Evolutionary conservation across 2,329 filamentous ascomycete genomes (phyloP).

Genomic region (Fusarium pseudonygamai): DNA sequence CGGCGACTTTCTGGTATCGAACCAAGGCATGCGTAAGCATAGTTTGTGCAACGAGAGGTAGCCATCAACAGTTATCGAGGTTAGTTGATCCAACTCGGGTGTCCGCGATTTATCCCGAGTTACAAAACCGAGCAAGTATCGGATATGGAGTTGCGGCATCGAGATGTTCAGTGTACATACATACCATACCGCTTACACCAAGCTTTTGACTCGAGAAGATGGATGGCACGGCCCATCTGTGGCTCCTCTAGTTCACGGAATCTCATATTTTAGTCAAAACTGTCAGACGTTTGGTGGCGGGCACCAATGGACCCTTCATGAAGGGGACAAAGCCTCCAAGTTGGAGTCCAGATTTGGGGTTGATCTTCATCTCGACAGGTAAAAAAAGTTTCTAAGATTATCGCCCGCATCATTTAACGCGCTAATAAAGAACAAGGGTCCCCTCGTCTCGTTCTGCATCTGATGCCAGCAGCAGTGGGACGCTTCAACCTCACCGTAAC

Average conservation of each 20-base stretch:
- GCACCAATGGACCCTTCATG: slow-evolving; percentile 25
- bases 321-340: slow-evolving; percentile 9
- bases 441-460: slow-evolving; percentile 14
- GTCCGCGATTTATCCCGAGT: not conserved
- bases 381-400: slow-evolving; percentile 35
- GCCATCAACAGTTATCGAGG: not conserved
- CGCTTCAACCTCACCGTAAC: slow-evolving; percentile 33
- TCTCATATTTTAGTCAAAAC: slow-evolving; percentile 25
- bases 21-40: not conserved
- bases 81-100: not conserved
- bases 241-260: slow-evolving; percentile 11
- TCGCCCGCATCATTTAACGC: slow-evolving; percentile 27
- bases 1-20: not conserved
- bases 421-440: slow-evolving; percentile 36
- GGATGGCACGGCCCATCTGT: slow-evolving; percentile 27
- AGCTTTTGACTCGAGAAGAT: slow-evolving; percentile 7
- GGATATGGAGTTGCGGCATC: not conserved
- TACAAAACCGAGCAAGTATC: not conserved
- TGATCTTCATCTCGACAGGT: slow-evolving; percentile 37
- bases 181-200: slow-evolving; percentile 7
- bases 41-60: not conserved
- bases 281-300: slow-evolving; percentile 25
- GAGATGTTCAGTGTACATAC: not conserved
- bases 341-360: slow-evolving; percentile 27
- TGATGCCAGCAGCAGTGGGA: slow-evolving; percentile 16